Percentiles rank a stretch among this genome's conserved stretches.
These are phyloP conservation scores for Echium plantagineum DNA, from an alignment of 257 asterid species.

Conservation along the genomic window DNA sequence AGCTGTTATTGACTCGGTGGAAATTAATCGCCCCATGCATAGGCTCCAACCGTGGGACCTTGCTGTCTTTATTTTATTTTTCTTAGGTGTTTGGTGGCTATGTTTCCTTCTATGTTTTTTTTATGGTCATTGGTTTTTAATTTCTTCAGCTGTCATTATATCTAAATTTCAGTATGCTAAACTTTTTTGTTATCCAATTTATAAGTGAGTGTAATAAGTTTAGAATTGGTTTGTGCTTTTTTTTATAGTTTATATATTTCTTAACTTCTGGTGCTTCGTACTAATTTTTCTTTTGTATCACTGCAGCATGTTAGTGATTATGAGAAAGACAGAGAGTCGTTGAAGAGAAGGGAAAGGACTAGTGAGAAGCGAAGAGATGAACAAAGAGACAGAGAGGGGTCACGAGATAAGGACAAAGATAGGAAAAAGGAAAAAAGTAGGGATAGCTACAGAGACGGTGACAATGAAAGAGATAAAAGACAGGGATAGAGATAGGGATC, in stretches of 20 bases:
- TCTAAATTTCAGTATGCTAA: background rate
- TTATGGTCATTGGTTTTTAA: too few relatives aligned
- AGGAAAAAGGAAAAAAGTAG: conserved; percentile 25
- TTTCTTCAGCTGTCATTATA: background rate
- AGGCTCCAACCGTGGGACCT: too few relatives aligned
- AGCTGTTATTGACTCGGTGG: background rate
- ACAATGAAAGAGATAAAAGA: conserved; percentile 22
- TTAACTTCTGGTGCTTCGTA: background rate
- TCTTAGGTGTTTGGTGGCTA: too few relatives aligned
- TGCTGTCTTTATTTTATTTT: background rate
- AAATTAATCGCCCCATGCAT: too few relatives aligned
- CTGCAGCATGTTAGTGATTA: conserved; percentile 23
- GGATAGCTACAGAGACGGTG: conserved; percentile 20
- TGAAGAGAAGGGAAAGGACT: conserved; percentile 30
- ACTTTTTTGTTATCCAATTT: background rate
- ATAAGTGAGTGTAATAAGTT: too few relatives aligned
- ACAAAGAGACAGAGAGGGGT: conserved; percentile 35
- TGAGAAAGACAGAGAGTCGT: conserved; percentile 18
- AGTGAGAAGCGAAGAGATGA: conserved; percentile 32
- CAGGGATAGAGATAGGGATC: conserved; percentile 25
- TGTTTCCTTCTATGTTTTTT: too few relatives aligned
- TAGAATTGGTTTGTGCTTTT: background rate
- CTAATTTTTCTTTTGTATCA: background rate
- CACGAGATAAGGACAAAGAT: conserved; percentile 38
- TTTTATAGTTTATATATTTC: background rate